Percentiles rank a stretch among this genome's conserved stretches.
phyloP scores from a whole-genome alignment of 169 alveolate species.

The Cryptosporidium andersoni region DNA sequence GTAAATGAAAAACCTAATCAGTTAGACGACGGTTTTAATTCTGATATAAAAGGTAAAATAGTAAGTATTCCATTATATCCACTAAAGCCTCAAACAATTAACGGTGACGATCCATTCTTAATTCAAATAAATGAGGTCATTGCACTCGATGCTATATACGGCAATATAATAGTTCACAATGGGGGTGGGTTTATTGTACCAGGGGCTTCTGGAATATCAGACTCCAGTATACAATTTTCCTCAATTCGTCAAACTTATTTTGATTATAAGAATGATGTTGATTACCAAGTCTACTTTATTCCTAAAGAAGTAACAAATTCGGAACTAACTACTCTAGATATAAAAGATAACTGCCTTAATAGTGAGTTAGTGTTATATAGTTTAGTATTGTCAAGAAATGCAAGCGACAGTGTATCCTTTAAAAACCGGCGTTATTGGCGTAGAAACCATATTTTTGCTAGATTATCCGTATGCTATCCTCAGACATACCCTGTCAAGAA shows the following conservation, averaged over 20 bases:
- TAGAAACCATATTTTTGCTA: constrained; percentile 32
- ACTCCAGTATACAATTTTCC: constrained; percentile 8
- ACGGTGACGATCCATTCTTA: constrained; percentile 9
- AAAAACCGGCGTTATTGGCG: constrained; percentile 67
- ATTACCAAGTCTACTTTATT: constrained; percentile 11
- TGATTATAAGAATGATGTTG: constrained; percentile 15
- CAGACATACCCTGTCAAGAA: constrained; percentile 23
- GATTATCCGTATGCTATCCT: constrained; percentile 42
- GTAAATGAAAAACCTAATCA: no score
- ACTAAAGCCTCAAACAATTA: constrained; percentile 1
- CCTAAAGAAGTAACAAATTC: constrained; percentile 1
- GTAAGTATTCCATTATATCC: constrained; percentile 30
- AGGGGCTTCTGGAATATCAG: neutral
- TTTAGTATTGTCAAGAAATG: constrained; percentile 28
- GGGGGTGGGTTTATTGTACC: neutral
- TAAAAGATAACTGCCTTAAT: neutral
- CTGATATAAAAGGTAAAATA: neutral
- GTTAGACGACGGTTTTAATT: constrained; percentile 1
- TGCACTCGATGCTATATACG: constrained; percentile 67
- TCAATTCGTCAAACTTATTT: neutral
- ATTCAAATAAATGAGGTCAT: constrained; percentile 39
- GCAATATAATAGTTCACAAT: constrained; percentile 20
- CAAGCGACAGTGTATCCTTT: constrained; percentile 47
- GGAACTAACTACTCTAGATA: neutral
- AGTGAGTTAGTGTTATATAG: constrained; percentile 36